Evolutionary conservation across 257 asterid genomes (phyloP).

Genomic region (Jacaranda copaia): DNA sequence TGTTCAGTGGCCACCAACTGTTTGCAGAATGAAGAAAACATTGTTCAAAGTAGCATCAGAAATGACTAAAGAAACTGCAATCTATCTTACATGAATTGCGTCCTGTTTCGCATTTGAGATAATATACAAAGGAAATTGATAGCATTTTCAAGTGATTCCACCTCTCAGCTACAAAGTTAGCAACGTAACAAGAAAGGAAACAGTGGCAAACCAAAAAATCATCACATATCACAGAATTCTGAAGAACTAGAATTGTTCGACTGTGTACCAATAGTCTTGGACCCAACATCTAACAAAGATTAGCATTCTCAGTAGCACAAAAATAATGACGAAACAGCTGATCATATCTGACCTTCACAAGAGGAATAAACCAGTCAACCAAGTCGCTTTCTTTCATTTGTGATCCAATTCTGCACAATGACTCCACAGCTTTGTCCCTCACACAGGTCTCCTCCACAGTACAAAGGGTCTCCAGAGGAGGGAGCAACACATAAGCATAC

Average conservation of each 20-base stretch:
- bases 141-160: not conserved
- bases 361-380: conserved; percentile 75
- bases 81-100: not conserved
- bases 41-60: not conserved
- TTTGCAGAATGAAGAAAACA: conserved; percentile 2
- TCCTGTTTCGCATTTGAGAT: not conserved
- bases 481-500: conserved; percentile 88
- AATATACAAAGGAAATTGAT: not conserved
- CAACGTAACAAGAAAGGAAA: not conserved
- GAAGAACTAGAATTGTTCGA: conserved; percentile 1
- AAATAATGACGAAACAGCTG: not conserved
- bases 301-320: not conserved
- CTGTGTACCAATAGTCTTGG: not conserved
- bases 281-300: not conserved
- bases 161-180: not conserved
- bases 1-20: not conserved
- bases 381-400: conserved; percentile 87
- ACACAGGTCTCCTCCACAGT: conserved; percentile 89
- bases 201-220: not conserved
- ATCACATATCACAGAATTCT: not conserved
- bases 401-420: conserved; percentile 80
- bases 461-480: conserved; percentile 88
- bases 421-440: conserved; percentile 88
- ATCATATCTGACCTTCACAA: conserved; percentile 66
- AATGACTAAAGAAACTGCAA: not conserved